A percentile compares a stretch with the other conserved stretches of the same genome.
These are phyloP conservation scores for Polytrichum commune DNA, from an alignment of 225 moss, liverwort and hornwort species.

Conservation along the genomic window DNA sequence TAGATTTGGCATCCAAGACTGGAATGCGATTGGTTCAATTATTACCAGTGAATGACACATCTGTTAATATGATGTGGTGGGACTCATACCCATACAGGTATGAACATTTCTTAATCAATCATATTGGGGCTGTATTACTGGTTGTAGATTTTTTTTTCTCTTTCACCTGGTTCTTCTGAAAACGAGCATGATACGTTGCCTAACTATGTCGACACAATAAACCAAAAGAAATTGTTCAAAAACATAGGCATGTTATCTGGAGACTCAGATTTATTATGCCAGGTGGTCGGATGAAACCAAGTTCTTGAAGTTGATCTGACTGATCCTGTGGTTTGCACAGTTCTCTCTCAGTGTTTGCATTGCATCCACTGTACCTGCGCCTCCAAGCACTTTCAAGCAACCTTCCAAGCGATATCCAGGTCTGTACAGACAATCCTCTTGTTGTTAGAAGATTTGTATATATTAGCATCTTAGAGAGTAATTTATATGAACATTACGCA, in stretches of 20 bases:
- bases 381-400: slow-evolving; percentile 66
- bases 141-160: too few species aligned
- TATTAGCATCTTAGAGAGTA: not conserved
- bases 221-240: too few species aligned
- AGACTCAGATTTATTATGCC: too few species aligned
- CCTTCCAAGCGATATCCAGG: slow-evolving; percentile 66
- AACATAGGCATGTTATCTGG: too few species aligned
- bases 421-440: slow-evolving; percentile 8
- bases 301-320: too few species aligned
- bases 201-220: too few species aligned
- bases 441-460: not conserved
- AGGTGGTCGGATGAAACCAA: too few species aligned
- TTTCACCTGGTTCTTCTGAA: too few species aligned
- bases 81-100: slow-evolving; percentile 96
- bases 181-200: too few species aligned
- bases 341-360: slow-evolving; percentile 85
- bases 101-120: slow-evolving; percentile 72
- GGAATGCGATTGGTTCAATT: slow-evolving; percentile 86
- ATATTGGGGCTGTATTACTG: too few species aligned
- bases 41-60: slow-evolving; percentile 89
- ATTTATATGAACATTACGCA: not conserved
- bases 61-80: slow-evolving; percentile 98
- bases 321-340: slow-evolving; percentile 29
- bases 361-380: slow-evolving; percentile 89
- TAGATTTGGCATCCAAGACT: slow-evolving; percentile 68